These are phyloP conservation scores for Neoarthrinium moseri DNA, from an alignment of 2,329 filamentous ascomycete genomes.

Conservation along the genomic window DNA sequence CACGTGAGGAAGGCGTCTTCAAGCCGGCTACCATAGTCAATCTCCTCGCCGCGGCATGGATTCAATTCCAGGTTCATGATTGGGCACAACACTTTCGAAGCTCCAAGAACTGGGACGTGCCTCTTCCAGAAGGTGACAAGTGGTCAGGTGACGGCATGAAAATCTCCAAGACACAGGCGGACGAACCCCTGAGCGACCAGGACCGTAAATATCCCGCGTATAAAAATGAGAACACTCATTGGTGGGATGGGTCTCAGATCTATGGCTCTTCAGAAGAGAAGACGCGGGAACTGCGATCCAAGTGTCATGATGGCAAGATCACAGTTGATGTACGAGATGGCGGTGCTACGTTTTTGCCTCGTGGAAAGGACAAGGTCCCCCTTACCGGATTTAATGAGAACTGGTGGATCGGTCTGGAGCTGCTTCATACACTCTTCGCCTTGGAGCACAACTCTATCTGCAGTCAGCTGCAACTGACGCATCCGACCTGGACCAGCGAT, in stretches of 20 bases:
- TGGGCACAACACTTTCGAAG: slow-evolving; percentile 25
- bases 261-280: slow-evolving; percentile 39
- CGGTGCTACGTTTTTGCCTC: slow-evolving; percentile 35
- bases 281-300: slow-evolving; percentile 33
- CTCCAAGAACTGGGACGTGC: slow-evolving; percentile 29
- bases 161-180: slow-evolving; percentile 32
- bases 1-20: slow-evolving; percentile 34
- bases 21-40: slow-evolving; percentile 44
- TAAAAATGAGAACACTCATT: slow-evolving; percentile 39
- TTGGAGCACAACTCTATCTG: slow-evolving; percentile 46
- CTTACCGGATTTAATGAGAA: slow-evolving; percentile 41
- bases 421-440: slow-evolving; percentile 44
- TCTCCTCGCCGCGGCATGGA: slow-evolving; percentile 45
- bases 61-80: slow-evolving; percentile 47
- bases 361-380: slow-evolving; percentile 33
- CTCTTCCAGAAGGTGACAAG: slow-evolving; percentile 30
- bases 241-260: slow-evolving; percentile 48
- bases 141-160: slow-evolving; percentile 35
- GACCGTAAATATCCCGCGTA: slow-evolving; percentile 38
- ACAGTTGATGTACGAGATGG: slow-evolving; percentile 30
- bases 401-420: slow-evolving; percentile 46
- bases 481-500: slow-evolving; percentile 37
- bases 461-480: slow-evolving; percentile 29
- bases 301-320: slow-evolving; percentile 36
- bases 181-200: slow-evolving; percentile 30